A percentile compares a stretch with the other conserved stretches of the same genome.
These are phyloP conservation scores for Lecanicillium sp. DNA, from an alignment of 2,329 filamentous ascomycete genomes.

Conservation along the genomic window DNA sequence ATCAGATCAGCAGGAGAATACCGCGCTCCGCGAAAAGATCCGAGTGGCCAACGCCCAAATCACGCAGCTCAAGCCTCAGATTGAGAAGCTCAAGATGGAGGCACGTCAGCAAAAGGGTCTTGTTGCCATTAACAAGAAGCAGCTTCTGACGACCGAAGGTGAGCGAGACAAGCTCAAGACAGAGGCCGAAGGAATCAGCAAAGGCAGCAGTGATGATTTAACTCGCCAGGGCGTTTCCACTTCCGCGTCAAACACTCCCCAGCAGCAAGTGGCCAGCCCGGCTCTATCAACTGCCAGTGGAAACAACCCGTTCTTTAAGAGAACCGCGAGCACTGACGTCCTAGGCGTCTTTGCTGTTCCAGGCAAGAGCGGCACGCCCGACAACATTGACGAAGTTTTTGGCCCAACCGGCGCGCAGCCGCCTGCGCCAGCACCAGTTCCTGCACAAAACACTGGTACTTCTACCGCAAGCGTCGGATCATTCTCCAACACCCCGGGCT, in stretches of 20 bases:
- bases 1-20: slow-evolving; percentile 83
- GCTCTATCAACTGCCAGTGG: slow-evolving; percentile 60
- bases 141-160: slow-evolving; percentile 79
- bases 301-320: slow-evolving; percentile 93
- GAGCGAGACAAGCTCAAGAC: slow-evolving; percentile 82
- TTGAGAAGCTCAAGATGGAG: slow-evolving; percentile 89
- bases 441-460: slow-evolving; percentile 51
- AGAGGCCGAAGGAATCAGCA: slow-evolving; percentile 64
- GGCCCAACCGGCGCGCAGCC: slow-evolving; percentile 47
- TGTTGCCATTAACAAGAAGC: slow-evolving; percentile 98
- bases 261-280: slow-evolving; percentile 57
- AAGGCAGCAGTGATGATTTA: slow-evolving; percentile 52
- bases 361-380: slow-evolving; percentile 47
- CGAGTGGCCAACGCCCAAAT: slow-evolving; percentile 76
- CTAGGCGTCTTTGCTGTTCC: slow-evolving; percentile 46
- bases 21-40: slow-evolving; percentile 79
- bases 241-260: slow-evolving; percentile 38
- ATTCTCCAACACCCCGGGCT: slow-evolving; percentile 45
- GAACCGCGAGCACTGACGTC: slow-evolving; percentile 54
- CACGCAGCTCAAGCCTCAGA: slow-evolving; percentile 73
- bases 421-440: slow-evolving; percentile 29
- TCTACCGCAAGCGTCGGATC: slow-evolving; percentile 45
- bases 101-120: slow-evolving; percentile 93
- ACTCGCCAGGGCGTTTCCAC: slow-evolving; percentile 43
- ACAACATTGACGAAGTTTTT: slow-evolving; percentile 81